Conservation (phyloP, 441 rosid genomes). For the Populus hybrid region DNA sequence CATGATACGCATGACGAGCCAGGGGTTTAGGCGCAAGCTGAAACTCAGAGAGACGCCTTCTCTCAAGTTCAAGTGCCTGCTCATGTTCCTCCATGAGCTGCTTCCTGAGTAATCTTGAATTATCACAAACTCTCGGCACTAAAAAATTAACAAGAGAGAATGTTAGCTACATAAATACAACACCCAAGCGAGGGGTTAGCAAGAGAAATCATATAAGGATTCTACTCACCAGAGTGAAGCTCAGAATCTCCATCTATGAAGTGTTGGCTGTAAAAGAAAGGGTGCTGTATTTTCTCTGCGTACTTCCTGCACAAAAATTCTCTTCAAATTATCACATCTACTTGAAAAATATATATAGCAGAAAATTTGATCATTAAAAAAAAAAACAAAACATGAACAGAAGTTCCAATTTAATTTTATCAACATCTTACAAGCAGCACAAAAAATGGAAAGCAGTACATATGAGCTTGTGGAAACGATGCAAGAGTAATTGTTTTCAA, state of each 20-base stretch:
- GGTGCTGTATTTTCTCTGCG: constrained; percentile 52
- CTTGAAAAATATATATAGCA: background rate
- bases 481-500: background rate
- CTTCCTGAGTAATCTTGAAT: constrained; percentile 46
- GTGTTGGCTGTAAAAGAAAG: constrained; percentile 39
- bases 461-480: background rate
- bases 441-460: background rate
- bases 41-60: constrained; percentile 38
- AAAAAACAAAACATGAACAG: background rate
- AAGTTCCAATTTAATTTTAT: background rate
- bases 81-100: constrained; percentile 51
- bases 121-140: constrained; percentile 46
- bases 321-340: background rate
- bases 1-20: constrained; percentile 40
- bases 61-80: constrained; percentile 45
- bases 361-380: background rate
- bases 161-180: background rate
- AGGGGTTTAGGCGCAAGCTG: constrained; percentile 34
- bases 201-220: background rate
- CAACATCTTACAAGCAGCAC: background rate
- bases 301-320: constrained; percentile 39
- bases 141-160: background rate
- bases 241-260: constrained; percentile 62
- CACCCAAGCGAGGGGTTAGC: background rate
- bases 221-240: constrained; percentile 51